phyloP scores from a whole-genome alignment of 192 early-diverging fungal species.

The Rhizophagus clarus region DNA sequence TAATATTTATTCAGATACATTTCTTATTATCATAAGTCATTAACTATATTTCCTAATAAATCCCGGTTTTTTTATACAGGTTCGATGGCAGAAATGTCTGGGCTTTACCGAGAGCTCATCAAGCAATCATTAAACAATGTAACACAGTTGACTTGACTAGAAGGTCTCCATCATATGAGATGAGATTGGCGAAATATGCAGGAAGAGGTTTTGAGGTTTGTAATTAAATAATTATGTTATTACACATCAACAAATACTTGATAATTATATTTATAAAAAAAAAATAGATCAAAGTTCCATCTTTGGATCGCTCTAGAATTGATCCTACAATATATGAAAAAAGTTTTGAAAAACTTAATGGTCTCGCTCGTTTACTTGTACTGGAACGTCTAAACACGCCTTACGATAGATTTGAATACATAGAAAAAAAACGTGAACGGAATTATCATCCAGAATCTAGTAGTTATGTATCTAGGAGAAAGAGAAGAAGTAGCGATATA shows the following conservation, averaged over 20 bases:
- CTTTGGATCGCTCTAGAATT: not conserved
- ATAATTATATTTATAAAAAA: too few species aligned
- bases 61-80: too few species aligned
- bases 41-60: too few species aligned
- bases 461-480: not conserved
- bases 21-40: too few species aligned
- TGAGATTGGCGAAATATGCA: slow-evolving; percentile 8
- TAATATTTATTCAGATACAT: too few species aligned
- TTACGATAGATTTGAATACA: too few species aligned
- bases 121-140: slow-evolving; percentile 17
- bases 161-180: slow-evolving; percentile 17
- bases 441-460: not conserved
- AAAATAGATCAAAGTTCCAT: slow-evolving; percentile 10
- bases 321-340: slow-evolving; percentile 17
- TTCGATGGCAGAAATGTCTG: slow-evolving; percentile 18
- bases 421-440: too few species aligned
- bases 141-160: not conserved
- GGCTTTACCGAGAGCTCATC: slow-evolving; percentile 5
- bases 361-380: slow-evolving; percentile 11
- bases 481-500: not conserved
- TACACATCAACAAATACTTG: not conserved
- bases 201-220: slow-evolving; percentile 15
- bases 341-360: slow-evolving; percentile 21
- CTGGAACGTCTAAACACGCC: too few species aligned
- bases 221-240: not conserved